Conservation (phyloP, 2,329 filamentous ascomycete genomes). For the Chaetomiaceae sp. region DNA sequence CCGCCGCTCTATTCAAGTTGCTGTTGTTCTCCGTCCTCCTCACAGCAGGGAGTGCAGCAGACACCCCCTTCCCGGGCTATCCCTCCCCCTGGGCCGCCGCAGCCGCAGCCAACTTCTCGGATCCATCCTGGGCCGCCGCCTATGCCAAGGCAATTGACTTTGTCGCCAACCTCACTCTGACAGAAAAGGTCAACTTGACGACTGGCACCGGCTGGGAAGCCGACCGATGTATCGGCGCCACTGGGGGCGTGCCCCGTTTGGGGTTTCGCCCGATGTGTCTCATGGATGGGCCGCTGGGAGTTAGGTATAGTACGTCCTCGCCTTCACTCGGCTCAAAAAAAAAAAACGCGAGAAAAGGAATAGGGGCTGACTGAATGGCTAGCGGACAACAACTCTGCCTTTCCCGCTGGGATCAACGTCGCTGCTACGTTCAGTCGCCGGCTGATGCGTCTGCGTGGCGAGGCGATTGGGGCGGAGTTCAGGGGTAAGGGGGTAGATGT, state of each 20-base stretch:
- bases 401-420: slow-evolving; percentile 66
- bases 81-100: slow-evolving; percentile 20
- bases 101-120: background rate
- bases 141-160: slow-evolving; percentile 57
- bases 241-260: slow-evolving; percentile 48
- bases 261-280: slow-evolving; percentile 59
- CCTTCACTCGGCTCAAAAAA: too few species aligned
- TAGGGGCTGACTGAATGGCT: background rate
- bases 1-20: background rate
- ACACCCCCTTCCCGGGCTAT: slow-evolving; percentile 13
- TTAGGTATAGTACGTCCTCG: slow-evolving; percentile 46
- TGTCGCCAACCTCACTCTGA: slow-evolving; percentile 62
- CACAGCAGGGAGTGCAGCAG: background rate
- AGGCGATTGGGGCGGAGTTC: slow-evolving; percentile 69
- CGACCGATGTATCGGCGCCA: slow-evolving; percentile 36
- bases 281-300: slow-evolving; percentile 67
- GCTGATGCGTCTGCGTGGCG: slow-evolving; percentile 61
- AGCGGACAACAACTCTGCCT: slow-evolving; percentile 63
- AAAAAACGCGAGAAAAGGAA: too few species aligned
- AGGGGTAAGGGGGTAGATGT: slow-evolving; percentile 69
- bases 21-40: background rate
- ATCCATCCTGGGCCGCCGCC: slow-evolving; percentile 59
- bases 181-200: slow-evolving; percentile 73
- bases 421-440: slow-evolving; percentile 69
- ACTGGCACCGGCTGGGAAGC: slow-evolving; percentile 60